phyloP scores from a whole-genome alignment of 2,329 filamentous ascomycete genomes.

The Camptophora hylomeconis region DNA sequence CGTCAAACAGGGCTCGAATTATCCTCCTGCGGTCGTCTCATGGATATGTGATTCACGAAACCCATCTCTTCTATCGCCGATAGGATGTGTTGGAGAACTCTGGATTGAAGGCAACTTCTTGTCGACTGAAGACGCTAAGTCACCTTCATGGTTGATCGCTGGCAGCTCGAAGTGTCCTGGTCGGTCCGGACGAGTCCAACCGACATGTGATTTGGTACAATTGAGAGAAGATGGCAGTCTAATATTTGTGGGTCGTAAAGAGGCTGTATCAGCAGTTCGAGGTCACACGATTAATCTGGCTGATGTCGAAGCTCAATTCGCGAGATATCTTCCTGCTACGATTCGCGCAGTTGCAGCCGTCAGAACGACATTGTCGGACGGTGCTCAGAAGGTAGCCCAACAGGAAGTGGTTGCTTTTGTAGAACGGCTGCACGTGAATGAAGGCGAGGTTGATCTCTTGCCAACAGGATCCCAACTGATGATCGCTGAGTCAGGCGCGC shows the following conservation, averaged over 20 bases:
- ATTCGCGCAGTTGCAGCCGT: slow-evolving; percentile 19
- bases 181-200: slow-evolving; percentile 20
- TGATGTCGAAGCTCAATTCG: slow-evolving; percentile 28
- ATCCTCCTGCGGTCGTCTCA: slow-evolving; percentile 25
- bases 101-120: slow-evolving; percentile 27
- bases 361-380: slow-evolving; percentile 10
- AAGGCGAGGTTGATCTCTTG: slow-evolving; percentile 20
- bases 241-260: slow-evolving; percentile 22
- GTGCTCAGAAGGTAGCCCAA: neutral
- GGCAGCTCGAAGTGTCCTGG: slow-evolving; percentile 23
- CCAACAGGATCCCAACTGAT: slow-evolving; percentile 16
- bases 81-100: slow-evolving; percentile 26
- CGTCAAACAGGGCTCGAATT: slow-evolving; percentile 13
- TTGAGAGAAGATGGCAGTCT: slow-evolving; percentile 20
- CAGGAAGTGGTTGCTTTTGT: slow-evolving; percentile 22
- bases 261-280: slow-evolving; percentile 21
- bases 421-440: slow-evolving; percentile 19
- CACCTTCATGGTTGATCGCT: slow-evolving; percentile 22
- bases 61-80: slow-evolving; percentile 22
- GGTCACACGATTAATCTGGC: slow-evolving; percentile 28
- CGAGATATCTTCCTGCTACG: slow-evolving; percentile 22
- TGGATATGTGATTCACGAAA: slow-evolving; percentile 31
- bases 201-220: slow-evolving; percentile 23
- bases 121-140: slow-evolving; percentile 17
- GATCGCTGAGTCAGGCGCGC: slow-evolving; percentile 7